Percentiles rank a stretch among this genome's conserved stretches.
Conservation (phyloP, 805 yeast species). For the Lachancea fermentati region DNA sequence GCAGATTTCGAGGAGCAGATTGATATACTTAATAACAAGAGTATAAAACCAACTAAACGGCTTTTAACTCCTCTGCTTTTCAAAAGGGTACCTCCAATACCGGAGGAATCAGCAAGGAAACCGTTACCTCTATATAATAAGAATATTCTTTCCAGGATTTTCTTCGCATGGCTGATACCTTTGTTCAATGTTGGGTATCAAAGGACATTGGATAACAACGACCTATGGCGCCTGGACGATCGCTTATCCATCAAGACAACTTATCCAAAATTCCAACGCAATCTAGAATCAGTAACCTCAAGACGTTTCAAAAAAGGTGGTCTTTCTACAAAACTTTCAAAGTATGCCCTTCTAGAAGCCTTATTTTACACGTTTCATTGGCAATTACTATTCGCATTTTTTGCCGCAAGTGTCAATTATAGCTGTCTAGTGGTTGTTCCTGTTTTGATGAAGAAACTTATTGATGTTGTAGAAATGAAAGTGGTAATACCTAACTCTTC, state of each 20-base stretch:
- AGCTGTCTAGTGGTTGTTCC: slow-evolving; percentile 47
- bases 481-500: slow-evolving; percentile 35
- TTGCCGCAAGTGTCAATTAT: slow-evolving; percentile 43
- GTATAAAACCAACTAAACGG: slow-evolving; percentile 2
- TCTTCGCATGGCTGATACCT: slow-evolving; percentile 53
- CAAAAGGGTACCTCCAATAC: slow-evolving; percentile 37
- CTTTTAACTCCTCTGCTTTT: slow-evolving; percentile 3
- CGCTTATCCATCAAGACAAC: slow-evolving; percentile 2
- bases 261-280: slow-evolving; percentile 5
- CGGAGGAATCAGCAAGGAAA: slow-evolving; percentile 37
- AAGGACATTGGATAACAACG: slow-evolving; percentile 41
- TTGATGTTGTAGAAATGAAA: slow-evolving; percentile 45
- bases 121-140: slow-evolving; percentile 39
- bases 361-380: slow-evolving; percentile 45
- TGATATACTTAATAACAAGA: neutral
- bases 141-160: slow-evolving; percentile 34
- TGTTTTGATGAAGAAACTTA: slow-evolving; percentile 46
- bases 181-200: slow-evolving; percentile 49
- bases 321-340: slow-evolving; percentile 35
- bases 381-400: slow-evolving; percentile 38
- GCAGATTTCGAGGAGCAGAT: neutral
- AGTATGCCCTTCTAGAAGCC: slow-evolving; percentile 37
- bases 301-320: slow-evolving; percentile 19
- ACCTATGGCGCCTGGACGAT: neutral
- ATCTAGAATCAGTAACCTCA: slow-evolving; percentile 21